phyloP scores from a whole-genome alignment of 176 grass and related monocot species.

The Panicum miliaceum region DNA sequence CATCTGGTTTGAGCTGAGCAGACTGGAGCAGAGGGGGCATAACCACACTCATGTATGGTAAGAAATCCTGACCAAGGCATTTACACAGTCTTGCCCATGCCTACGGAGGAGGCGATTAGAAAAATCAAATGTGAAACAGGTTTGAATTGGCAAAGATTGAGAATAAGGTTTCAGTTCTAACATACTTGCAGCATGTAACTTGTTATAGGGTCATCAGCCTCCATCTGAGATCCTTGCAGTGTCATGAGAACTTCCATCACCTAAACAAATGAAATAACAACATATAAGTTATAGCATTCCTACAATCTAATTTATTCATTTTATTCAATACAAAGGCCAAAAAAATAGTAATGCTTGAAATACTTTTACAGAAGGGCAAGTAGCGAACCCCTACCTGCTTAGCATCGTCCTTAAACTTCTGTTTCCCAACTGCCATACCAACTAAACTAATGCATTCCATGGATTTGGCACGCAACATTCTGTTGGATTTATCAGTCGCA shows the following conservation, averaged over 20 bases:
- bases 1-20: conserved; percentile 88
- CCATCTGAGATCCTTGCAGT: conserved; percentile 96
- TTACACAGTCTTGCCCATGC: conserved; percentile 82
- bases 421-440: conserved; percentile 98
- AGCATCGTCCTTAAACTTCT: conserved; percentile 95
- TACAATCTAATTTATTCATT: conserved; percentile 15
- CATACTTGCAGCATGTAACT: conserved; percentile 95
- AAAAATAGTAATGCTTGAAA: conserved; percentile 15
- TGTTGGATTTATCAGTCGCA: conserved; percentile 95
- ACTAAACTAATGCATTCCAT: conserved; percentile 99
- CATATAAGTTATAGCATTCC: not conserved
- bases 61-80: conserved; percentile 86
- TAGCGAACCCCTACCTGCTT: conserved; percentile 73
- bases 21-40: conserved; percentile 87
- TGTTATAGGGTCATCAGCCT: conserved; percentile 92
- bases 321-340: not conserved
- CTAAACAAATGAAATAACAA: conserved; percentile 46
- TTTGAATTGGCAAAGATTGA: conserved; percentile 3
- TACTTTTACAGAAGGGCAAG: conserved; percentile 15
- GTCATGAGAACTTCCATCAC: conserved; percentile 98
- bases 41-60: conserved; percentile 87
- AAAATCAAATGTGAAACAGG: conserved; percentile 27
- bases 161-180: not conserved
- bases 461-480: conserved; percentile 97
- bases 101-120: conserved; percentile 42